Evolutionary conservation across 805 yeast species (phyloP).

Genomic region (Candida tallmaniae): DNA sequence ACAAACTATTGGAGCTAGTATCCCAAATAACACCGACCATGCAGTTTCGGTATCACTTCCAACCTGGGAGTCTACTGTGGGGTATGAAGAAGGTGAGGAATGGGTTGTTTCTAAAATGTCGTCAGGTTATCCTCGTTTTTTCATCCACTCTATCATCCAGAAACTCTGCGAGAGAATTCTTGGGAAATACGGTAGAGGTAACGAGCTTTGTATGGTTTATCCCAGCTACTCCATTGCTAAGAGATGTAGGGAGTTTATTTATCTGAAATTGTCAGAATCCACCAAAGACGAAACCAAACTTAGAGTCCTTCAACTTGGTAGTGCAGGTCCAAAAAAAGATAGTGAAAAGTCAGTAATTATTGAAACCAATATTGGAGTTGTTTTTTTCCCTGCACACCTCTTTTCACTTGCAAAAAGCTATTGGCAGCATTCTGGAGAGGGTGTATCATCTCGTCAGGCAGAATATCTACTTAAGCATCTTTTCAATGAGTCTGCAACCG

Average conservation of each 20-base stretch:
- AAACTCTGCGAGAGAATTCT: conserved; percentile 52
- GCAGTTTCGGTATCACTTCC: conserved; percentile 95
- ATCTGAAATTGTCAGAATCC: conserved; percentile 26
- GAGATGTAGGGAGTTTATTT: conserved; percentile 77
- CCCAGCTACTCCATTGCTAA: conserved; percentile 78
- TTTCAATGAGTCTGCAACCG: conserved; percentile 16
- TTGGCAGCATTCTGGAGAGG: conserved; percentile 98
- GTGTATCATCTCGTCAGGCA: conserved; percentile 85
- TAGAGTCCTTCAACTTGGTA: conserved; percentile 68
- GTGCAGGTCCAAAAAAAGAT: conserved; percentile 58
- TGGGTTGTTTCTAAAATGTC: conserved; percentile 75
- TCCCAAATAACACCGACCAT: conserved; percentile 86
- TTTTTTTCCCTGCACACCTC: conserved; percentile 64
- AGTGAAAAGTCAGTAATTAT: conserved; percentile 57
- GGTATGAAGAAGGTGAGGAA: conserved; percentile 85
- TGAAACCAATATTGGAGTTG: conserved; percentile 70
- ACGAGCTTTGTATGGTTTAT: conserved; percentile 70
- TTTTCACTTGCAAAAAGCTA: conserved; percentile 70
- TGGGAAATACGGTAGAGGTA: conserved; percentile 71
- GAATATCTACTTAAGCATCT: conserved; percentile 74
- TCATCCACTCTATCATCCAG: conserved; percentile 60
- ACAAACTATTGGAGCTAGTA: conserved; percentile 69
- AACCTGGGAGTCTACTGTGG: conserved; percentile 90
- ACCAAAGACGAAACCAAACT: conserved; percentile 27
- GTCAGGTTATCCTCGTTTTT: conserved; percentile 87